Evolutionary conservation across 2,329 filamentous ascomycete genomes (phyloP), one percentile per base, ranked within the genome.

Genomic region (Tolypocladium ophioglossoides): DNA sequence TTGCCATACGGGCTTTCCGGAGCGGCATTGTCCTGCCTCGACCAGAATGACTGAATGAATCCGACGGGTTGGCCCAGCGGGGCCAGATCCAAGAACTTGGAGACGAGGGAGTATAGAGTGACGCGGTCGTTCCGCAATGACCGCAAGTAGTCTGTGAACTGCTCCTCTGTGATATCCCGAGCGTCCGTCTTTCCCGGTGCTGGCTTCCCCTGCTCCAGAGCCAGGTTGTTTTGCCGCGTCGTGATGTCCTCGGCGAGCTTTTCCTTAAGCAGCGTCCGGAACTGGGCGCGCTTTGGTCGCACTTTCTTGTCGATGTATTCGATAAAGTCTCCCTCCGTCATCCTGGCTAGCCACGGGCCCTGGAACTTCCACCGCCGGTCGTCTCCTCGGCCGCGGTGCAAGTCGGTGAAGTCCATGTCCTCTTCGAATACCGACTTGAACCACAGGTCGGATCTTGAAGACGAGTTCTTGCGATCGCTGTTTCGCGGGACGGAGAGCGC

Each of bases 261-360:
- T 54, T 70, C 59, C 60, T 73, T 77, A 54, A 87, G 65, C 55
- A 80, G 79, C 24, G 70, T 58, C 49, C 75, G 75, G 66, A 87
- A 87, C 56, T 80, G 74, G 8, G 68, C 52, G 54, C 81, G 80
- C 57, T 71, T 76, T 16, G 71, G 73, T 51, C 77, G 74, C 41
- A 87, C 79, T 24, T 72, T 69, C 60, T 74, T 80, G 51, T 72
- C 65, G 14, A 87, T 55, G 61, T 81, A 87, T 32, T 67, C 64
- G 30, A 76, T 69, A 63, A 87, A 86, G 16, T 82, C 74, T 20
- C 82, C 82, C 57, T 83, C 75, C 5, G 74, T 77, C 72, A 85
- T 76, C 46, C 79, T 79, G 37, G 82, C 82, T 37, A 87, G 72
- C 83, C 83, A 87, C 3, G 84, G 84, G 0, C 84, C 84, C 30